phyloP scores from a whole-genome alignment of 306 rosid genomes.

The Vigna reflexopilosa region DNA sequence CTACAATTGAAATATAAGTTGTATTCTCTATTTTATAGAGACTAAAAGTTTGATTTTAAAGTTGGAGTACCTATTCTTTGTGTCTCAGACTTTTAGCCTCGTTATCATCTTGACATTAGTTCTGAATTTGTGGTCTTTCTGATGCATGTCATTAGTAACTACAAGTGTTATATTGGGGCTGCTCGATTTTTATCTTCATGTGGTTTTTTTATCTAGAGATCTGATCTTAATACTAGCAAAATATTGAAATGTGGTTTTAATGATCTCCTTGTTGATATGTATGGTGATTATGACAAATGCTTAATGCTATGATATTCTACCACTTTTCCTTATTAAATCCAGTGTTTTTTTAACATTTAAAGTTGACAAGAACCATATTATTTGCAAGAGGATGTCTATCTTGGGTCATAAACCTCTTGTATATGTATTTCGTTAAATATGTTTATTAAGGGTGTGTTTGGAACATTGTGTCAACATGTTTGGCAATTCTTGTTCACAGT shows the following conservation, averaged over 20 bases:
- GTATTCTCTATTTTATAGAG: constrained; percentile 35
- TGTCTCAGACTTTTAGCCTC: constrained; percentile 20
- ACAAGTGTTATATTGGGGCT: constrained; percentile 4
- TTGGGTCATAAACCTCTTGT: neutral
- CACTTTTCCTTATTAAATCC: constrained; percentile 2
- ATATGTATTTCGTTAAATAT: constrained; percentile 7
- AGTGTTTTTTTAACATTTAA: constrained; percentile 27
- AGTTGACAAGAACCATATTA: constrained; percentile 15
- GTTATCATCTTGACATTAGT: constrained; percentile 15
- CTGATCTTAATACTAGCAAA: constrained; percentile 35
- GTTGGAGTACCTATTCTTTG: constrained; percentile 10
- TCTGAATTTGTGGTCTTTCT: constrained; percentile 22
- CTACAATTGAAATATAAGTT: constrained; percentile 29
- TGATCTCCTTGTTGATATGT: constrained; percentile 30
- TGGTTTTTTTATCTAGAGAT: constrained; percentile 19
- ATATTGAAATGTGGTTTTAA: constrained; percentile 31
- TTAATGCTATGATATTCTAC: constrained; percentile 10
- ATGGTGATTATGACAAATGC: neutral
- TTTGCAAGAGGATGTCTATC: neutral
- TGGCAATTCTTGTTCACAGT: too few relatives aligned
- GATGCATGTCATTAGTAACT: constrained; percentile 31
- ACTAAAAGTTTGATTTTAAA: constrained; percentile 30
- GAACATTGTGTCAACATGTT: too few relatives aligned
- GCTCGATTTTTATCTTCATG: constrained; percentile 23
- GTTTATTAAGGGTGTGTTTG: neutral